These are phyloP conservation scores for Cyclocybe cylindracea DNA, from an alignment of 768 basidiomycete species.

Conservation along the genomic window DNA sequence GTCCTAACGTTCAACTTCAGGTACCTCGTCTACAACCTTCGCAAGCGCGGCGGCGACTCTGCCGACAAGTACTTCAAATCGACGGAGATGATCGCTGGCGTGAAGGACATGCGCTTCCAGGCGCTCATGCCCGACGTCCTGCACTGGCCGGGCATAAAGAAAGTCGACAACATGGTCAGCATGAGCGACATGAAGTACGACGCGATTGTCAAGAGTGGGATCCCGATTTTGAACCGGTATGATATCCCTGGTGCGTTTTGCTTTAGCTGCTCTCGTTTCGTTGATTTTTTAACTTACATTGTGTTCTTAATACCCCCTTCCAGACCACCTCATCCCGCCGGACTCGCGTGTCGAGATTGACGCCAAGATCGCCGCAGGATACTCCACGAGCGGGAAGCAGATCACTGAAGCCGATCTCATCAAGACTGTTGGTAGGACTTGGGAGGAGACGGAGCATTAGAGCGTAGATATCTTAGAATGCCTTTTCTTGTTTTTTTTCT, in stretches of 20 bases:
- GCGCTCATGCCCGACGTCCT: conserved; percentile 95
- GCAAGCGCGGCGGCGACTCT: conserved; percentile 91
- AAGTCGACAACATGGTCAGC: conserved; percentile 87
- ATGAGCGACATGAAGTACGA: conserved; percentile 98
- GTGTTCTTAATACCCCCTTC: not conserved
- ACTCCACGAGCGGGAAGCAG: conserved; percentile 81
- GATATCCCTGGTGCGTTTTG: conserved; percentile 73
- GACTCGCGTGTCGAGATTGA: conserved; percentile 94
- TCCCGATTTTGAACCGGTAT: conserved; percentile 78
- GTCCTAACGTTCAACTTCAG: conserved; percentile 31
- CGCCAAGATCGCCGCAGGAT: conserved; percentile 94
- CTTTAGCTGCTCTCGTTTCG: not conserved
- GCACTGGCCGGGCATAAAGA: conserved; percentile 93
- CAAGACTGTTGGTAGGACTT: conserved; percentile 85
- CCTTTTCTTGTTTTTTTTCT: too few relatives aligned
- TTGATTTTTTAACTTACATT: conserved; percentile 1
- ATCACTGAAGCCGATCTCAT: conserved; percentile 76
- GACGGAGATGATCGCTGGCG: conserved; percentile 92
- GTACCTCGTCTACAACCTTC: conserved; percentile 94
- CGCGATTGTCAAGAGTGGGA: conserved; percentile 88
- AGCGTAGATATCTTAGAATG: not conserved
- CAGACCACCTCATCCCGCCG: conserved; percentile 85
- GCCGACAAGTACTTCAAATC: conserved; percentile 94
- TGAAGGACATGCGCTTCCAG: conserved; percentile 93
- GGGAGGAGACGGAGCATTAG: conserved; percentile 88